Base-by-base conservation (phyloP, 192 early-diverging fungal genomes). In the Helicostylum pulchrum region DNA sequence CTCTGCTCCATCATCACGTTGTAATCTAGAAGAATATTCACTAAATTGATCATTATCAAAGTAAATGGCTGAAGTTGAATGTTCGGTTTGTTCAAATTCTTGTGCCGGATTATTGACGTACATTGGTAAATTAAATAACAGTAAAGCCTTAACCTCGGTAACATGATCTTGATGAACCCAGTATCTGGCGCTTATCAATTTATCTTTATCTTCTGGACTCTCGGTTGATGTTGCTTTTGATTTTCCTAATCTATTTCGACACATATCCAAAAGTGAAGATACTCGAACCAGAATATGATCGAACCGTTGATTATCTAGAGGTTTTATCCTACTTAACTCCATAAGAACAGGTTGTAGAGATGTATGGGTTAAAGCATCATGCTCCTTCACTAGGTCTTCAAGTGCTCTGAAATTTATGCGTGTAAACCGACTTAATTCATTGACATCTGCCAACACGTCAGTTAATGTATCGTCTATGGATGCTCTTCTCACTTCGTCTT, bases 151-250 rank as follows among this genome's bases (percentile, higher is more conserved):
- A 70, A 98, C 88, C 78, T 96, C 94, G 67, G 89, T 92, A 47
- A 97, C 88, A 74, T 96, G 92, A 71, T 96, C 91, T 1, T 89
- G 92, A 71, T 96, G 93, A 2, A 99, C 91, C 95, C 94, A 97
- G 77, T 94, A 99, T 74, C 95, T 96, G 65, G 85, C 88, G 11
- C 92, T 92, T 61, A 87, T 83, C 39, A 93, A 82, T n/a, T 94
- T 87, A 79, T 93, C 88, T 12, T 59, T 54, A 34, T 59, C 56
- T 39, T 45, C 53, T 30, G 60, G 53, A 2, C 42, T 34, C 15
- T 55, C 62, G 0, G 55, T 54, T 9, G 62, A 47, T 12, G 68
- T 39, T 32, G 64, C 59, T 34, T 55, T 62, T 4, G 61, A 64
- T 10, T 55, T 53, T 12, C 39, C 45, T 34, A 55, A 30, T 11